Conservation (phyloP, 495 filamentous ascomycete genomes). For the Aspergillus steynii region DNA sequence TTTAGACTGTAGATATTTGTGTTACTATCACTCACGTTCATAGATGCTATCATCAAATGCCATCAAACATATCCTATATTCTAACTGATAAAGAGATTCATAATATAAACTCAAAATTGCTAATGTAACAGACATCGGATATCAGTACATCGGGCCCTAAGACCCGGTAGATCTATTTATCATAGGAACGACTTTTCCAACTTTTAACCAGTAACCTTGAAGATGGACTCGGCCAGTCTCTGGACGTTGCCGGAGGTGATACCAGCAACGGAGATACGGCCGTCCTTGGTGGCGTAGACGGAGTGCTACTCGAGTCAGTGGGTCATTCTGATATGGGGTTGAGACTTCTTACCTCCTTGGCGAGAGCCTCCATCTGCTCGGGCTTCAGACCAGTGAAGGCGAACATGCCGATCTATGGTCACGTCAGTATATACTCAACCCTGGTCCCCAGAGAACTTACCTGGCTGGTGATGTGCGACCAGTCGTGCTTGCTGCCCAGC, state of each 20-base stretch:
- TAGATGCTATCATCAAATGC: too few species aligned
- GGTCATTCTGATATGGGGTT: background rate
- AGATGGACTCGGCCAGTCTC: slow-evolving; percentile 91
- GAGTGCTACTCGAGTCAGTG: slow-evolving; percentile 63
- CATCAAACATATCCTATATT: too few species aligned
- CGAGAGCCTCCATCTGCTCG: slow-evolving; percentile 88
- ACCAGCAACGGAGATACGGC: slow-evolving; percentile 94
- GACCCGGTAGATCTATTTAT: slow-evolving; percentile 22
- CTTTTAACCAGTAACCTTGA: slow-evolving; percentile 76
- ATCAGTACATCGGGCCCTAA: slow-evolving; percentile 24
- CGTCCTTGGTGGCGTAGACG: slow-evolving; percentile 96
- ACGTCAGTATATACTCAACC: slow-evolving; percentile 8
- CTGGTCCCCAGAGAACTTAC: slow-evolving; percentile 23
- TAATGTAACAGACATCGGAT: slow-evolving; percentile 29
- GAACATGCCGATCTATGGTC: slow-evolving; percentile 91
- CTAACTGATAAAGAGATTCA: too few species aligned
- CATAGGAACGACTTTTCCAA: slow-evolving; percentile 7
- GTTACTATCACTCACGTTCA: too few species aligned
- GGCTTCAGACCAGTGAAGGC: slow-evolving; percentile 93
- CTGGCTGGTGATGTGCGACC: slow-evolving; percentile 97
- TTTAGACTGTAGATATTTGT: too few species aligned
- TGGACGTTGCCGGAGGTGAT: slow-evolving; percentile 93
- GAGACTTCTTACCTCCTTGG: slow-evolving; percentile 68
- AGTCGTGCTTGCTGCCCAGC: slow-evolving; percentile 92
- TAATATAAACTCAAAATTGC: slow-evolving; percentile 19